These are phyloP conservation scores for Sindora glabra DNA, from an alignment of 306 rosid genomes.

Conservation along the genomic window DNA sequence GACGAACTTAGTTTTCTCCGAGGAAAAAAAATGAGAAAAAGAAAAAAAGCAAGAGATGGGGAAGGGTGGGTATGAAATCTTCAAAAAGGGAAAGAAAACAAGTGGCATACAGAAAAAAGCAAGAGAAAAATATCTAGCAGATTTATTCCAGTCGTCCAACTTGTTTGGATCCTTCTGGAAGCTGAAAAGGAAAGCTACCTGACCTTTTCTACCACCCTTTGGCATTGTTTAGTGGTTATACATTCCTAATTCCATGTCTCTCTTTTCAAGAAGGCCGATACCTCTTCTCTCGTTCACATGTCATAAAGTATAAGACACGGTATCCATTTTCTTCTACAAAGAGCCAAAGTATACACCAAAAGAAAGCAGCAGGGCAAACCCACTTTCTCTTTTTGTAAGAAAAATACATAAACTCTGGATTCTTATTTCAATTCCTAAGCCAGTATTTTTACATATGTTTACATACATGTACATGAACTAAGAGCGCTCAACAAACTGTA, in stretches of 20 bases:
- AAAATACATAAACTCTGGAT: slow-evolving; percentile 10
- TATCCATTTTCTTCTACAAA: not conserved
- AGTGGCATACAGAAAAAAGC: not conserved
- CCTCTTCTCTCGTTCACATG: no score
- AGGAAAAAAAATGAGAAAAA: no score
- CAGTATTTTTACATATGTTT: slow-evolving; percentile 48
- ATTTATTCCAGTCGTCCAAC: not conserved
- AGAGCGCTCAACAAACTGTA: slow-evolving; percentile 37
- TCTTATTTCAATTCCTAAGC: slow-evolving; percentile 29
- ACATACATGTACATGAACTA: slow-evolving; percentile 42
- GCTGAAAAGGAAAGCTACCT: slow-evolving; percentile 25
- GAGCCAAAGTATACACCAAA: not conserved
- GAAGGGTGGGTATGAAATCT: not conserved
- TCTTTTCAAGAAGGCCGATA: no score
- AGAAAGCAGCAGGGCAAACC: not conserved
- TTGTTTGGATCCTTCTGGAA: no score
- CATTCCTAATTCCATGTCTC: no score
- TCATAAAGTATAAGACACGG: no score
- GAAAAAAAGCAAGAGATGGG: no score
- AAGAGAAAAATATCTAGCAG: not conserved
- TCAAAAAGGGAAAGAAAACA: not conserved
- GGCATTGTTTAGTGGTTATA: slow-evolving; percentile 26
- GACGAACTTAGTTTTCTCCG: no score
- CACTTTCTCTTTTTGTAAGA: not conserved
- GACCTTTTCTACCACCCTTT: slow-evolving; percentile 17